Evolutionary conservation across 345 rosid genomes (phyloP).

Genomic region (Salix purpurea): DNA sequence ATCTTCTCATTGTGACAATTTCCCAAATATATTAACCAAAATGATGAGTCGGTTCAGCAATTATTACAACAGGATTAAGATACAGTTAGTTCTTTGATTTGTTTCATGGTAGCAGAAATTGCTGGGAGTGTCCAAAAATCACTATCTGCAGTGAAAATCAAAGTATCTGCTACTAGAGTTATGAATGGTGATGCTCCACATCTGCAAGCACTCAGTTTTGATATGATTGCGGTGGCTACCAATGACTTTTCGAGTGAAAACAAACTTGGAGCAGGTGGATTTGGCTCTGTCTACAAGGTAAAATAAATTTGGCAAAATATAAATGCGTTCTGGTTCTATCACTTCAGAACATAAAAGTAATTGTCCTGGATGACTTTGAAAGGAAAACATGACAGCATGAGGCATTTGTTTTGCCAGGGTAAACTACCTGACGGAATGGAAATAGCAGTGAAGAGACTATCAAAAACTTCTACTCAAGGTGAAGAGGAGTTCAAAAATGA

Average conservation of each 20-base stretch:
- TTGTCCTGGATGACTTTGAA: too few species aligned
- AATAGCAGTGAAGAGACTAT: slow-evolving; percentile 45
- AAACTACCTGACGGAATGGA: slow-evolving; percentile 24
- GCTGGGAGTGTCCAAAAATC: too few species aligned
- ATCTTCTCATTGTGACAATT: too few species aligned
- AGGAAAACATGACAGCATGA: too few species aligned
- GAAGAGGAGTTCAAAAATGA: slow-evolving; percentile 36
- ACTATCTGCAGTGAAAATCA: background rate
- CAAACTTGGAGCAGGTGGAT: slow-evolving; percentile 44
- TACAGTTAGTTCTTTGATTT: too few species aligned
- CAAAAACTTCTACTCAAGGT: slow-evolving; percentile 33
- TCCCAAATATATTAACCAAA: too few species aligned
- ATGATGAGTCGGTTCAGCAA: too few species aligned
- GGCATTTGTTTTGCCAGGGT: slow-evolving; percentile 17
- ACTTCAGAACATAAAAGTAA: too few species aligned
- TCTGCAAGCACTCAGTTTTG: slow-evolving; percentile 25
- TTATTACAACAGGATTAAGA: too few species aligned
- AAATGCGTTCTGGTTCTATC: too few species aligned
- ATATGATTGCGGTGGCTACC: slow-evolving; percentile 31
- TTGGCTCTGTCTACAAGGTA: slow-evolving; percentile 43
- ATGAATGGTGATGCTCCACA: slow-evolving; percentile 15
- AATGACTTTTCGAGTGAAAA: slow-evolving; percentile 32
- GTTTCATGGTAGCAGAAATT: too few species aligned
- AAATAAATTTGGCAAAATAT: background rate
- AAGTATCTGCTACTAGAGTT: background rate